A percentile compares a stretch with the other conserved stretches of the same genome.
Evolutionary conservation across 257 asterid species (phyloP).

Genomic region (Penstemon eatonii): DNA sequence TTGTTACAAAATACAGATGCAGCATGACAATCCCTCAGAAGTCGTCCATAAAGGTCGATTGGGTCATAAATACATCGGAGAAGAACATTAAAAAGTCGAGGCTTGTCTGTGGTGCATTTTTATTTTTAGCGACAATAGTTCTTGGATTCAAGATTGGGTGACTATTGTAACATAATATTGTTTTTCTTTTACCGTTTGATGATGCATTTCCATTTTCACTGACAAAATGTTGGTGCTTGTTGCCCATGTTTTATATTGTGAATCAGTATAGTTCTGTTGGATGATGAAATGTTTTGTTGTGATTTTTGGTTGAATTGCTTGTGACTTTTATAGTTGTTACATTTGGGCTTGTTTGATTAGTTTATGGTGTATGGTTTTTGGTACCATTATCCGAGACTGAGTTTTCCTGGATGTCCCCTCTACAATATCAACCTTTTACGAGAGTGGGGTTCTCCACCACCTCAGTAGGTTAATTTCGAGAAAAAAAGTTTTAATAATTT

Average conservation of each 20-base stretch:
- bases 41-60: too few species aligned
- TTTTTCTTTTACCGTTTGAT: conserved; percentile 28
- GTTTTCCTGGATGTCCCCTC: not conserved
- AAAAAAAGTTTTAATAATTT: too few species aligned
- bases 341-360: not conserved
- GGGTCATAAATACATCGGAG: too few species aligned
- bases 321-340: not conserved
- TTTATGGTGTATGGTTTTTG: not conserved
- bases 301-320: conserved; percentile 7
- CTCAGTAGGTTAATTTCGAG: not conserved
- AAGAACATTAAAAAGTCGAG: too few species aligned
- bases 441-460: not conserved
- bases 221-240: conserved; percentile 17
- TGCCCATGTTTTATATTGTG: conserved; percentile 8
- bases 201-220: conserved; percentile 1
- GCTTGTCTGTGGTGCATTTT: conserved; percentile 36
- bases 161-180: conserved; percentile 47
- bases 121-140: conserved; percentile 38
- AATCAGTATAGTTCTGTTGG: conserved; percentile 5
- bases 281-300: conserved; percentile 19
- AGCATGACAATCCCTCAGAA: too few species aligned
- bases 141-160: conserved; percentile 37
- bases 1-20: too few species aligned
- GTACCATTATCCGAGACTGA: not conserved
- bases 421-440: too few species aligned